Evolutionary conservation across 2,329 filamentous ascomycete species (phyloP), one percentile per base, ranked within the genome.

Genomic region (Cladobotryum mycophilum): DNA sequence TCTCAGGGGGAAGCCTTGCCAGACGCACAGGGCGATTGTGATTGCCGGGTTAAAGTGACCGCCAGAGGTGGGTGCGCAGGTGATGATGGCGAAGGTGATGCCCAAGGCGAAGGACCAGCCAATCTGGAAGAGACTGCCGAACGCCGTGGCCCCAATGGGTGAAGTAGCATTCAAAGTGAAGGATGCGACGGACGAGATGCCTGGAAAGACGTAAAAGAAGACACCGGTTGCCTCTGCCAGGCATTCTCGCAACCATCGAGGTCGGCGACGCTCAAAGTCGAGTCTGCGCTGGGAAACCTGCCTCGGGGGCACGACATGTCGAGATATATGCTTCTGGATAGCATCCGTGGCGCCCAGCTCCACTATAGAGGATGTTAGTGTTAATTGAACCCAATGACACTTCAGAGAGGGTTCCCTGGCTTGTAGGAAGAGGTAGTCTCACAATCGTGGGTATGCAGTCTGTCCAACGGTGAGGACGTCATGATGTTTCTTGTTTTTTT

Each of bases 41-140:
- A 78, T 69, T 13, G 71, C 74, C 3, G 76, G 76, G 55, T 79
- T 79, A 59, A 80, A 78, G 56, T 80, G 77, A 1, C 75, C 78
- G 51, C 80, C 78, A 5, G 72, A 77, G 1, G 72, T 76, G 1
- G 76, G 65, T 5, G 70, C 79, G 56, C 76, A 80, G 35, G 72
- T 76, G 49, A 81, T 79, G 62, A 82, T 79, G 41, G 79, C 79
- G 56, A 81, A 79, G 13, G 77, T 75, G 58, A 82, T 80, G 4
- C 79, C 79, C 14, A 81, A 60, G 5, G 75, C 76, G 59, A 78
- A 82, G 2, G 76, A 76, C 62, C 70, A 76, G 15, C 78, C 78
- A 49, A 81, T 75, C 54, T 79, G 73, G 58, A 81, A 76, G 30
- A 81, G 55, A 56, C 69, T 75, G n/a, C 78, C 75, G 42, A 62